Conservation (phyloP, 441 rosid species). For the Adansonia madagascariensis region DNA sequence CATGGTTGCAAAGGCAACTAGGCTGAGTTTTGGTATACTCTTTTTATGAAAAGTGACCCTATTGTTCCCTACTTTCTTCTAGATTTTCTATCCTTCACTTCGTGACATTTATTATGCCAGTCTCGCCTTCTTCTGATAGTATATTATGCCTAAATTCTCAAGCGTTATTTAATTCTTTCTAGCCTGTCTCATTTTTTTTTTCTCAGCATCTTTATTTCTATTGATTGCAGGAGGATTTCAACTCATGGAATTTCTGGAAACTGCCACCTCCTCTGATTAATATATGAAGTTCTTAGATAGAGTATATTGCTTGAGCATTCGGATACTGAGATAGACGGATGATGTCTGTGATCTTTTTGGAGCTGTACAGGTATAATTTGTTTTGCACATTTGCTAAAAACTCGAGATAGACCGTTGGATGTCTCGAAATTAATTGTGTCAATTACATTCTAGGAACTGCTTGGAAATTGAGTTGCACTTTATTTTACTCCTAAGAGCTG, state of each 20-base stretch:
- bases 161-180: neutral
- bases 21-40: neutral
- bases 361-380: conserved; percentile 38
- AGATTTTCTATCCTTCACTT: conserved; percentile 17
- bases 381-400: conserved; percentile 9
- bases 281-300: conserved; percentile 36
- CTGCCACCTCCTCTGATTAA: conserved; percentile 64
- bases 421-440: neutral
- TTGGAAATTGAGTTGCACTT: conserved; percentile 16
- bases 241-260: conserved; percentile 96
- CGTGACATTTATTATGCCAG: neutral
- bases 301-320: conserved; percentile 10
- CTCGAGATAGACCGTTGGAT: neutral
- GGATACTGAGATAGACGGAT: conserved; percentile 13
- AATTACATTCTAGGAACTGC: conserved; percentile 18
- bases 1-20: neutral
- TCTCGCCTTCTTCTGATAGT: neutral
- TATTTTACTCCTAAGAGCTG: neutral
- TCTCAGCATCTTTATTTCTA: neutral
- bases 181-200: conserved; percentile 19
- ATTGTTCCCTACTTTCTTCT: conserved; percentile 7
- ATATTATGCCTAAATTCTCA: conserved; percentile 3
- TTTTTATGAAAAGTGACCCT: neutral
- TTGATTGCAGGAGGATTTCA: conserved; percentile 81
- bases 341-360: conserved; percentile 20